A percentile compares a stretch with the other conserved stretches of the same genome.
These are phyloP conservation scores for Sporisorium scitamineum DNA, from an alignment of 1,284 basidiomycete genomes.

Conservation along the genomic window DNA sequence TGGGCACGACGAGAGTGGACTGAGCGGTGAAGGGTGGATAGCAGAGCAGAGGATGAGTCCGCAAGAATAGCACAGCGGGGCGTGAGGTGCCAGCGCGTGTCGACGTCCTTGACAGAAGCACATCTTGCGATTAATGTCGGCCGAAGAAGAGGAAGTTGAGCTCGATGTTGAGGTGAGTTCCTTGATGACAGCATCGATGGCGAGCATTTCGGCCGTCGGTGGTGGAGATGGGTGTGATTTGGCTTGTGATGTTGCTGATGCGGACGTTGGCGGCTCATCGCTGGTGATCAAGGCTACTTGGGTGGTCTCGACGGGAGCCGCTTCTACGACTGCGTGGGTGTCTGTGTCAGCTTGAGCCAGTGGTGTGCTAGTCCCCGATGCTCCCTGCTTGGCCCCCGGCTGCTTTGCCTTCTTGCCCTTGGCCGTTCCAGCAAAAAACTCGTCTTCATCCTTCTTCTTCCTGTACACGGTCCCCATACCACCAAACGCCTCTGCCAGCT, in stretches of 20 bases:
- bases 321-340: neutral
- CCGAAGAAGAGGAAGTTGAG: neutral
- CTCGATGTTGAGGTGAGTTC: slow-evolving; percentile 31
- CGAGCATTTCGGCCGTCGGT: slow-evolving; percentile 46
- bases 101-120: slow-evolving; percentile 50
- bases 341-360: neutral
- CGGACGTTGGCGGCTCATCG: slow-evolving; percentile 11
- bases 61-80: slow-evolving; percentile 48
- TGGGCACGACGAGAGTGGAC: slow-evolving; percentile 30
- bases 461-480: slow-evolving; percentile 45
- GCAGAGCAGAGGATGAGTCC: slow-evolving; percentile 47
- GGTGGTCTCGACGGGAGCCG: neutral
- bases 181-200: slow-evolving; percentile 44
- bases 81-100: slow-evolving; percentile 40
- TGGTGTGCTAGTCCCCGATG: neutral
- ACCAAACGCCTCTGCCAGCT: slow-evolving; percentile 40
- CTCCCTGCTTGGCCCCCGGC: neutral
- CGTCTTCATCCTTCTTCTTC: slow-evolving; percentile 42
- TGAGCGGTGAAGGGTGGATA: slow-evolving; percentile 36
- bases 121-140: slow-evolving; percentile 16
- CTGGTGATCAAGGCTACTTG: neutral
- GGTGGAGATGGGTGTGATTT: slow-evolving; percentile 29
- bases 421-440: slow-evolving; percentile 33
- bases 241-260: neutral
- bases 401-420: slow-evolving; percentile 36